Conservation (phyloP, 805 yeast species). For the Yarrowia divulgata region DNA sequence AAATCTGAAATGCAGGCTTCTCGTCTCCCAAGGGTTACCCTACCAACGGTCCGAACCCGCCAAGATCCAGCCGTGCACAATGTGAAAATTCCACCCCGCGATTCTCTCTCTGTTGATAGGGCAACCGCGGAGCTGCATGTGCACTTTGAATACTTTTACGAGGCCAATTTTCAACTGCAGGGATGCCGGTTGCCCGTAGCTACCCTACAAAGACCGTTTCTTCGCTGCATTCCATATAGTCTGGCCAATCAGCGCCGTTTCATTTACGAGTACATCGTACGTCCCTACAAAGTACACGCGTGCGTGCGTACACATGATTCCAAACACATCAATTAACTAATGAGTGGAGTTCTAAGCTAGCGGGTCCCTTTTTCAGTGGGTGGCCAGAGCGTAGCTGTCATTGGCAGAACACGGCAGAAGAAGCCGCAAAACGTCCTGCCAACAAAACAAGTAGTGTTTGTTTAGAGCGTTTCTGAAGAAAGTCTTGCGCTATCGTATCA, state of each 20-base stretch:
- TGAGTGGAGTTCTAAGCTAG: conserved; percentile 37
- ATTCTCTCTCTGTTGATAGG: conserved; percentile 4
- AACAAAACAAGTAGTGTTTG: conserved; percentile 25
- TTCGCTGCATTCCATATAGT: neutral
- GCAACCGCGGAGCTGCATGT: neutral
- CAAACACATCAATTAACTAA: conserved; percentile 36
- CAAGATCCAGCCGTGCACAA: conserved; percentile 29
- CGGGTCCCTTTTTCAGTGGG: neutral
- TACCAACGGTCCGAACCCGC: neutral
- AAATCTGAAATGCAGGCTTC: neutral
- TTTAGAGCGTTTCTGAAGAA: conserved; percentile 9
- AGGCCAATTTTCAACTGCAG: no score
- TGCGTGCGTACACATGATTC: neutral
- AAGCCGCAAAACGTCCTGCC: neutral
- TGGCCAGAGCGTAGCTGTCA: conserved; percentile 2
- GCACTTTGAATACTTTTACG: neutral
- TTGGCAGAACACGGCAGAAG: neutral
- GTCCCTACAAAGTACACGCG: no score
- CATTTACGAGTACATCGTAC: no score
- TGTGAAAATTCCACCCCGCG: conserved; percentile 9
- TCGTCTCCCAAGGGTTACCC: neutral
- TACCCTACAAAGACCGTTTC: neutral
- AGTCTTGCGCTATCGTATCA: neutral
- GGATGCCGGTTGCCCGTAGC: no score
- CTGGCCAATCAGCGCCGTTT: conserved; percentile 1